Conservation (phyloP, 2,329 filamentous ascomycete genomes). For the Neospermospora avenae region DNA sequence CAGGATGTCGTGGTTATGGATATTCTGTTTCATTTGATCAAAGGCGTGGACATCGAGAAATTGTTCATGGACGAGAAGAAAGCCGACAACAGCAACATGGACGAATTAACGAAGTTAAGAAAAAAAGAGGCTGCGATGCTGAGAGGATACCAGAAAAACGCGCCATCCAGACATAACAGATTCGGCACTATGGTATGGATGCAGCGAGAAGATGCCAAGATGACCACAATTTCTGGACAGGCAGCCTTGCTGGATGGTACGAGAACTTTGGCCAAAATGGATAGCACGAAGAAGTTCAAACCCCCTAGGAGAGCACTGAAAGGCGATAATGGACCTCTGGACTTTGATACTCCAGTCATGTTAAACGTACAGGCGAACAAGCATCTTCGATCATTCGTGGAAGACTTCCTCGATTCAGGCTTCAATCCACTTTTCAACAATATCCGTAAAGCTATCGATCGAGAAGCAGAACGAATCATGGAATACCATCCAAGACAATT, state of each 20-base stretch:
- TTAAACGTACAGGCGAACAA: slow-evolving; percentile 72
- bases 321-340: slow-evolving; percentile 62
- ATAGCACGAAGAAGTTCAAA: slow-evolving; percentile 85
- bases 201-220: slow-evolving; percentile 78
- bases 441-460: slow-evolving; percentile 82
- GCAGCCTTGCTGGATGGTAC: slow-evolving; percentile 73
- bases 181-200: slow-evolving; percentile 99
- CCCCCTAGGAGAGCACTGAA: slow-evolving; percentile 65
- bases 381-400: slow-evolving; percentile 76
- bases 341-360: slow-evolving; percentile 71
- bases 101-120: slow-evolving; percentile 72
- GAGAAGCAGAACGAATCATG: slow-evolving; percentile 79
- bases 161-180: slow-evolving; percentile 83
- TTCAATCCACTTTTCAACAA: slow-evolving; percentile 91
- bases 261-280: slow-evolving; percentile 80
- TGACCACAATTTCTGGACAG: slow-evolving; percentile 85
- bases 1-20: slow-evolving; percentile 91
- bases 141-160: slow-evolving; percentile 70
- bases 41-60: slow-evolving; percentile 79
- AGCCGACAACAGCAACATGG: slow-evolving; percentile 62
- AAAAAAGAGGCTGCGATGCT: slow-evolving; percentile 82
- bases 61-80: slow-evolving; percentile 81
- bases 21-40: slow-evolving; percentile 87
- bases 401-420: slow-evolving; percentile 89
- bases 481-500: slow-evolving; percentile 78